A percentile compares a stretch with the other conserved stretches of the same genome.
Conservation (phyloP, 163 green algal genomes). For the Scenedesmus sp. region DNA sequence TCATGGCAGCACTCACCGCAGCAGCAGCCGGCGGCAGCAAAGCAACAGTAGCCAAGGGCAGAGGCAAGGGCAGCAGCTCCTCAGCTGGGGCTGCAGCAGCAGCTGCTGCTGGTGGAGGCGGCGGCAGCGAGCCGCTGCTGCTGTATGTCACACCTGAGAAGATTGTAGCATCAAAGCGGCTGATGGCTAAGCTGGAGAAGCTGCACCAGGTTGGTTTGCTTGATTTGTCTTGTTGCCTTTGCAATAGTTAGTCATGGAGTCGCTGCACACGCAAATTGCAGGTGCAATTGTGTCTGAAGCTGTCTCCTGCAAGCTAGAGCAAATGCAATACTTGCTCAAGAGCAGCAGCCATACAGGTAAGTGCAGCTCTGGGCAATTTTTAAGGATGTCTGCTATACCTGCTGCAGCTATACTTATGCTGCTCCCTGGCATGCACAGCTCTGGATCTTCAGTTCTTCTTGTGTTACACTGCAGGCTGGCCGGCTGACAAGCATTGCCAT, state of each 20-base stretch:
- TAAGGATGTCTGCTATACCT: background rate
- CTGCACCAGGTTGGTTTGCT: slow-evolving; percentile 55
- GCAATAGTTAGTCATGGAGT: no score
- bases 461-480: slow-evolving; percentile 54
- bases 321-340: background rate
- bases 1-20: slow-evolving; percentile 26
- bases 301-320: background rate
- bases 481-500: slow-evolving; percentile 80
- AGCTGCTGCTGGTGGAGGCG: slow-evolving; percentile 28
- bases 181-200: slow-evolving; percentile 81
- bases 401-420: background rate
- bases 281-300: no score
- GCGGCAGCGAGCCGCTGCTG: slow-evolving; percentile 56
- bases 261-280: no score
- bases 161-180: slow-evolving; percentile 74
- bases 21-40: slow-evolving; percentile 4
- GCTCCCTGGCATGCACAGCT: background rate
- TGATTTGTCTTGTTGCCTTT: background rate
- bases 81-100: slow-evolving; percentile 15
- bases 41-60: background rate
- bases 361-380: no score
- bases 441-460: background rate
- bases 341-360: no score
- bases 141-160: slow-evolving; percentile 94
- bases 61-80: background rate